Conservation (phyloP, 225 moss, liverwort and hornwort species). For the Bryoerythrophyllum caledonicum region DNA sequence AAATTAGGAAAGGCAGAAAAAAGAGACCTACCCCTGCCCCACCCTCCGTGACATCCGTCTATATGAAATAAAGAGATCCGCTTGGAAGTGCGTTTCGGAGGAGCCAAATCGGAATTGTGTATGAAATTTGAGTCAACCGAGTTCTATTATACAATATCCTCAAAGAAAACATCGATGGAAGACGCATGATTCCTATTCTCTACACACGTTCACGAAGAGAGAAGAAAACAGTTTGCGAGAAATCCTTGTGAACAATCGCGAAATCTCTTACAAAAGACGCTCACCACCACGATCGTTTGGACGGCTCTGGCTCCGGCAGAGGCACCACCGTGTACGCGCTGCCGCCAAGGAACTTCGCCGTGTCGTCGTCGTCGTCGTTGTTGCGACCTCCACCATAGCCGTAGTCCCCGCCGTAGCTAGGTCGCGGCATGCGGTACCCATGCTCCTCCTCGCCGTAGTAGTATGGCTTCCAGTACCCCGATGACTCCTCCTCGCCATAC, state of each 20-base stretch:
- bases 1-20: too few species aligned
- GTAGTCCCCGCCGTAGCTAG: neutral
- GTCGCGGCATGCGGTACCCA: slow-evolving; percentile 6
- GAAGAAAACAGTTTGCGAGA: neutral
- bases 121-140: neutral
- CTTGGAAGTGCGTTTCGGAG: too few species aligned
- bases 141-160: neutral
- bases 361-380: slow-evolving; percentile 13
- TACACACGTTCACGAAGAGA: neutral
- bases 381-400: slow-evolving; percentile 6
- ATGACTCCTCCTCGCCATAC: slow-evolving; percentile 1
- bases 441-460: slow-evolving; percentile 9
- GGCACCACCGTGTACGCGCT: slow-evolving; percentile 28
- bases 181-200: neutral
- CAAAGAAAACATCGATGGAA: neutral
- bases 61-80: too few species aligned
- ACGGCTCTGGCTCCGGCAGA: neutral
- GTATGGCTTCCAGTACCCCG: slow-evolving; percentile 8
- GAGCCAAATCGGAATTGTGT: too few species aligned
- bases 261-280: too few species aligned
- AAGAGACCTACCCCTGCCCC: too few species aligned
- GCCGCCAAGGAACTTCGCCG: slow-evolving; percentile 29
- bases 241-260: neutral
- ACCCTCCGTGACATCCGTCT: too few species aligned
- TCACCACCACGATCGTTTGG: slow-evolving; percentile 20